These are phyloP conservation scores for Lasiosphaeria miniovina DNA, from an alignment of 495 filamentous ascomycete genomes.

Conservation along the genomic window DNA sequence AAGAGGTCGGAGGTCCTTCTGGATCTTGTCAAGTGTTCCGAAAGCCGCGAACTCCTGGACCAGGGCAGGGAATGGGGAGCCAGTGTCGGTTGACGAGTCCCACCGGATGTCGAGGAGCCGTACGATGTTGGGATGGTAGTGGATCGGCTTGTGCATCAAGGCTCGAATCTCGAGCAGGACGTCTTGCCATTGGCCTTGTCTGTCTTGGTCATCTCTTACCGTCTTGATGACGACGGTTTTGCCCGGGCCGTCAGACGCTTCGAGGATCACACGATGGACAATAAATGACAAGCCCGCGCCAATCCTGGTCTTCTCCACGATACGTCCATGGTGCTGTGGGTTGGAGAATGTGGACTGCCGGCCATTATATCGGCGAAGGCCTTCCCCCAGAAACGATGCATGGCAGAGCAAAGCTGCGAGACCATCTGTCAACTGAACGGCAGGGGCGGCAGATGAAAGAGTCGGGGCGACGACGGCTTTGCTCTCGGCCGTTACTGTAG, in stretches of 20 bases:
- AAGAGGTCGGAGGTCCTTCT: conserved; percentile 8
- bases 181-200: conserved; percentile 8
- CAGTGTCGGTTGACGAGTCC: conserved; percentile 12
- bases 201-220: conserved; percentile 7
- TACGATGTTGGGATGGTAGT: conserved; percentile 22
- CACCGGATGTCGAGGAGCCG: conserved; percentile 18
- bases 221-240: conserved; percentile 10
- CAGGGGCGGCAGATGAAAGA: not conserved
- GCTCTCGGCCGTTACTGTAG: not conserved
- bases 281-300: conserved; percentile 11
- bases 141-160: conserved; percentile 15
- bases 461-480: not conserved
- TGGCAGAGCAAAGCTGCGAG: conserved; percentile 13
- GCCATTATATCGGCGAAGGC: conserved; percentile 9
- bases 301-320: conserved; percentile 6
- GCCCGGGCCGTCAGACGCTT: conserved; percentile 1
- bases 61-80: conserved; percentile 13
- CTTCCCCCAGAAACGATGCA: conserved; percentile 6
- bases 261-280: conserved; percentile 11
- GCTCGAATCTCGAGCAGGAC: conserved; percentile 13
- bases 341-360: conserved; percentile 8
- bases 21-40: conserved; percentile 17
- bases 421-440: not conserved
- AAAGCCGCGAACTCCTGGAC: conserved; percentile 20
- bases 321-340: not conserved